These are phyloP conservation scores for Colletotrichum eleusines DNA, from an alignment of 2,329 filamentous ascomycete genomes.

Conservation along the genomic window DNA sequence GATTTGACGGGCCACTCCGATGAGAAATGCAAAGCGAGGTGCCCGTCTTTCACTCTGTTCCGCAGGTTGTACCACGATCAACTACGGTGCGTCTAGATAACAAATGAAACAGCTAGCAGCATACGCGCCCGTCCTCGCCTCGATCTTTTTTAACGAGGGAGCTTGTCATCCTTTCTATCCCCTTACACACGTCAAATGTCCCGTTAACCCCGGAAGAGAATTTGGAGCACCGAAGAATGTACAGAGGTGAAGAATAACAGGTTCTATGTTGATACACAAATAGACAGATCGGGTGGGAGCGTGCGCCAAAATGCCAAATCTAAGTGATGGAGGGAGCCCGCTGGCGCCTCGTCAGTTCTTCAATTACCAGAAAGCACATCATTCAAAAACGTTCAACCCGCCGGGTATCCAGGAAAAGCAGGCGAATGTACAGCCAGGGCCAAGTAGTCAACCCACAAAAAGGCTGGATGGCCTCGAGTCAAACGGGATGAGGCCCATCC, in stretches of 20 bases:
- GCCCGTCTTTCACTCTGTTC: background rate
- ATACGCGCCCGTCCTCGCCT: background rate
- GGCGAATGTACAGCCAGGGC: background rate
- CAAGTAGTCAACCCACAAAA: background rate
- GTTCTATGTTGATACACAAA: background rate
- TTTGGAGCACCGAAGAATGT: background rate
- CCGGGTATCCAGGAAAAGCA: constrained; percentile 17
- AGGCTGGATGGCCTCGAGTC: background rate
- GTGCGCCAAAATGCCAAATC: background rate
- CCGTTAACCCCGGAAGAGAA: background rate
- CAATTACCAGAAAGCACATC: constrained; percentile 24
- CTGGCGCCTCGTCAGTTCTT: constrained; percentile 18
- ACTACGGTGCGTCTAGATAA: background rate
- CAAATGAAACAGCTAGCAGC: background rate
- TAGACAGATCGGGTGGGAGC: background rate
- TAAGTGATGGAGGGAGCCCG: constrained; percentile 12
- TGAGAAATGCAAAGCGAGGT: background rate
- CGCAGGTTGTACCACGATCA: no score
- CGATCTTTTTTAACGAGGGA: background rate
- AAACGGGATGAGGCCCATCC: background rate
- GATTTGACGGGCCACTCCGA: background rate
- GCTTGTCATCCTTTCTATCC: background rate
- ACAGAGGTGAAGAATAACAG: background rate
- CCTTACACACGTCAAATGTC: background rate
- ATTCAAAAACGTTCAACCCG: constrained; percentile 6